These are phyloP conservation scores for Monosporozyma yasuniensis DNA, from an alignment of 805 yeast genomes.

Conservation along the genomic window DNA sequence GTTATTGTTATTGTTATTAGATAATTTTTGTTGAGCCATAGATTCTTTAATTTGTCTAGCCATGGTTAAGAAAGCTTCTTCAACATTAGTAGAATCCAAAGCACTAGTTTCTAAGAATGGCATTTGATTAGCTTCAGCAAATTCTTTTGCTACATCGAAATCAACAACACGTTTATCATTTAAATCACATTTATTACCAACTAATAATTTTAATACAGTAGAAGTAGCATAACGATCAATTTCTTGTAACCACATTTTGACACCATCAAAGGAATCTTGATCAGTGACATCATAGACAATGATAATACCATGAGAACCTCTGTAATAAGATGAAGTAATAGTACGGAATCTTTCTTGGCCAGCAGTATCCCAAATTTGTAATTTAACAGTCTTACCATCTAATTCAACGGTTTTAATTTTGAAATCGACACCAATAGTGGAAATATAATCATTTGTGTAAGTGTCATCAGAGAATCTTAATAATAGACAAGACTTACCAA, in stretches of 20 bases:
- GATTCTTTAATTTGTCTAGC: constrained; percentile 96
- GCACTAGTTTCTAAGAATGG: constrained; percentile 97
- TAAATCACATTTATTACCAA: constrained; percentile 94
- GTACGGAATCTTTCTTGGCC: constrained; percentile 98
- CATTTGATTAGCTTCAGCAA: constrained; percentile 83
- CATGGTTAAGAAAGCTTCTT: constrained; percentile 97
- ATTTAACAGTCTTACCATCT: constrained; percentile 93
- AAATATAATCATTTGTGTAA: constrained; percentile 91
- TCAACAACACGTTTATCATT: constrained; percentile 92
- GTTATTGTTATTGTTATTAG: constrained; percentile 14
- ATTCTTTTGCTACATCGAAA: constrained; percentile 91
- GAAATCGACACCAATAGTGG: constrained; percentile 97
- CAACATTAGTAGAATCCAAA: constrained; percentile 89
- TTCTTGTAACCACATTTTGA: constrained; percentile 97
- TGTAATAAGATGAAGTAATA: constrained; percentile 91
- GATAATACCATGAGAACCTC: constrained; percentile 98
- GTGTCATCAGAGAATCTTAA: constrained; percentile 96
- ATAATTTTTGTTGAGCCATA: constrained; percentile 60
- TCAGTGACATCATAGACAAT: constrained; percentile 97
- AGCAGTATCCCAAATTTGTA: constrained; percentile 99
- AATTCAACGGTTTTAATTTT: constrained; percentile 81
- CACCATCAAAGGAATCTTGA: constrained; percentile 91
- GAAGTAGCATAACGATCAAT: constrained; percentile 97
- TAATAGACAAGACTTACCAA: constrained; percentile 92
- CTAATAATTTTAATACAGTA: constrained; percentile 90